Base-by-base conservation (phyloP, 2,329 filamentous ascomycete genomes). In the Leptosphaerulina australis region DNA sequence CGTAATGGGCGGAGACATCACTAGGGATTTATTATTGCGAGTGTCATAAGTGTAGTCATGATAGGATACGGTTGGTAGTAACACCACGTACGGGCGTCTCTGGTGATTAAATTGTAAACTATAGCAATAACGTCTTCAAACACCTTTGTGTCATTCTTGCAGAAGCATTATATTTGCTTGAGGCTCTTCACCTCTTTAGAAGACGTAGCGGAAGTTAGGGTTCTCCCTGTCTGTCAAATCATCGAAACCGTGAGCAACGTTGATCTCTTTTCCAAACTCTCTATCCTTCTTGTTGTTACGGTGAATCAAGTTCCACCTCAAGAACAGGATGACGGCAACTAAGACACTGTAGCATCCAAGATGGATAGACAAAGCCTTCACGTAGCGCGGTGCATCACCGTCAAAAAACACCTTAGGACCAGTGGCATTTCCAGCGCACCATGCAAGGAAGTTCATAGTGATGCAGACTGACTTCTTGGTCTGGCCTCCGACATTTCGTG, bases 391-490 rank as follows among this genome's bases (percentile, higher is more conserved):
- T 0, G 76, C 77, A 62, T 90, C 83, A 63, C 76, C 75, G 14
- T 74, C 71, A 33, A 62, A 52, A 46, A 72, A 72, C 29, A 73
- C 63, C 24, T 71, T 69, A 67, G 66, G 73, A 74, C 83, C 85
- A 36, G 87, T 83, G 2, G 85, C 81, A 59, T 90, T 90, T 0
- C 87, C 87, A 0, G 81, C 79, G 15, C 83, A 81, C 86, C 86
- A 90, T 31, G 83, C 80, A 56, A 89, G 78, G 64, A 90, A 90
- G 69, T 88, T 89, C 58, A 83, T 79, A 5, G 87, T 85, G 3
- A 90, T 81, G 5, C 83, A 84, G 8, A 86, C 80, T 0, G 81
- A 80, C 69, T 89, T 90, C 74, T 91, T 91, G 1, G 87, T 90
- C 60, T 88, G 85, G 0, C 88, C 88, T 20, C 84, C 88, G 8